A percentile compares a stretch with the other conserved stretches of the same genome.
Evolutionary conservation across 495 filamentous ascomycete species (phyloP).

Genomic region (Penicillium riverlandense): DNA sequence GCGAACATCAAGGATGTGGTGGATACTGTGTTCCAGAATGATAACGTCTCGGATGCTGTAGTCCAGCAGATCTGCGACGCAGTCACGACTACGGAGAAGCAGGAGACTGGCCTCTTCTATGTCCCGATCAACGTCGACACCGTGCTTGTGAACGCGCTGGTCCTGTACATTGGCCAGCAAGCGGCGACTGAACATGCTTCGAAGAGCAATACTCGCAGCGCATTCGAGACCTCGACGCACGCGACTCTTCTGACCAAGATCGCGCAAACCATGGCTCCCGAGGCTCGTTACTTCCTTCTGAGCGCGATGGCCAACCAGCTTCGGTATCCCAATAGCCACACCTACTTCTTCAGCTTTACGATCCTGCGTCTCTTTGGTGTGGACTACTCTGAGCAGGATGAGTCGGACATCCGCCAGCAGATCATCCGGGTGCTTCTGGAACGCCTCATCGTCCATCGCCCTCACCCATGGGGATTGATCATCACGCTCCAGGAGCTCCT

Average conservation of each 20-base stretch:
- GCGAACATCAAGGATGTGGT: conserved; percentile 60
- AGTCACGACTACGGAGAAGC: conserved; percentile 46
- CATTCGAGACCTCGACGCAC: conserved; percentile 72
- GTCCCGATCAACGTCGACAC: conserved; percentile 58
- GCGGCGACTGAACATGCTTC: conserved; percentile 52
- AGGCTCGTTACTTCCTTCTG: conserved; percentile 78
- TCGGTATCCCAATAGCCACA: conserved; percentile 80
- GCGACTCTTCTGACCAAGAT: conserved; percentile 67
- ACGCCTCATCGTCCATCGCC: conserved; percentile 79
- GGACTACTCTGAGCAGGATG: conserved; percentile 68
- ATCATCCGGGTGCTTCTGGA: conserved; percentile 84
- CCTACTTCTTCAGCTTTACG: conserved; percentile 86
- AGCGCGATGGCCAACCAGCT: conserved; percentile 86
- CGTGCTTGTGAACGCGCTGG: conserved; percentile 69
- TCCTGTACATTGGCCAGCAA: conserved; percentile 71
- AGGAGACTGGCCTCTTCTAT: conserved; percentile 54
- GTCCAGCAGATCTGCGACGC: conserved; percentile 64
- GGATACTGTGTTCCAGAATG: conserved; percentile 56
- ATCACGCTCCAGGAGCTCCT: conserved; percentile 84
- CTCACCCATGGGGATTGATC: conserved; percentile 94
- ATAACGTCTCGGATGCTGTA: conserved; percentile 53
- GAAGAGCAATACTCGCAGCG: conserved; percentile 48
- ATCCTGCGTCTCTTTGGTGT: conserved; percentile 81
- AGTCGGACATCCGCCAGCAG: conserved; percentile 78
- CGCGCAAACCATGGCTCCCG: conserved; percentile 62